A percentile compares a stretch with the other conserved stretches of the same genome.
These are phyloP conservation scores for Neurospora sublineolata DNA, from an alignment of 495 filamentous ascomycete genomes.

Conservation along the genomic window DNA sequence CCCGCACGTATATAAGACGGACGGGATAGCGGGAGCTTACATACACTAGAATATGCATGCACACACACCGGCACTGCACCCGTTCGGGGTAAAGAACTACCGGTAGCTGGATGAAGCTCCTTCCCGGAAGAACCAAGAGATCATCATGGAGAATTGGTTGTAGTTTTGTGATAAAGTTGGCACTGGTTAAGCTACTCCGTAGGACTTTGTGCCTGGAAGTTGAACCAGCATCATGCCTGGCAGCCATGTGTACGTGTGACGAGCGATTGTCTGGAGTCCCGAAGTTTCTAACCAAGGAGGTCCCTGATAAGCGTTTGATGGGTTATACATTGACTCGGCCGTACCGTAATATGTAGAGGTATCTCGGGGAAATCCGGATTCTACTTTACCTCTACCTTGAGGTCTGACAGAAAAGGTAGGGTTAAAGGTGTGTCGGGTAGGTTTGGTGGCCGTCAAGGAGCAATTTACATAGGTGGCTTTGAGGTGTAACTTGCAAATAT, in stretches of 20 bases:
- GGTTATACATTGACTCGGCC: background rate
- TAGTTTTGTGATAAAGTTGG: background rate
- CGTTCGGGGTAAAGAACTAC: background rate
- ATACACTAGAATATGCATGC: background rate
- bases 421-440: background rate
- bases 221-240: background rate
- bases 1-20: background rate
- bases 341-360: background rate
- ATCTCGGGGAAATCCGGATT: background rate
- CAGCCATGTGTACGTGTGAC: background rate
- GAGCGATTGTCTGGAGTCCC: background rate
- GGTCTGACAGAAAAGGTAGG: background rate
- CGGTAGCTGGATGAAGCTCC: background rate
- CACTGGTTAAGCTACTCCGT: background rate
- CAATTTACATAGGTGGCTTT: background rate
- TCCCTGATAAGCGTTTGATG: background rate
- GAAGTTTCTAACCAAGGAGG: background rate
- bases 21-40: background rate
- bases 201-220: background rate
- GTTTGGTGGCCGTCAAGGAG: background rate
- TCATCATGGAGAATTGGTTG: too few species aligned
- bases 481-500: background rate
- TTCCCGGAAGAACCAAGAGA: too few species aligned
- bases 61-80: background rate
- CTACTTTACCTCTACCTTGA: background rate